Percentiles rank a stretch among this genome's conserved stretches.
These are phyloP conservation scores for Penicillium sp. DNA, from an alignment of 2,329 filamentous ascomycete genomes.

Conservation along the genomic window DNA sequence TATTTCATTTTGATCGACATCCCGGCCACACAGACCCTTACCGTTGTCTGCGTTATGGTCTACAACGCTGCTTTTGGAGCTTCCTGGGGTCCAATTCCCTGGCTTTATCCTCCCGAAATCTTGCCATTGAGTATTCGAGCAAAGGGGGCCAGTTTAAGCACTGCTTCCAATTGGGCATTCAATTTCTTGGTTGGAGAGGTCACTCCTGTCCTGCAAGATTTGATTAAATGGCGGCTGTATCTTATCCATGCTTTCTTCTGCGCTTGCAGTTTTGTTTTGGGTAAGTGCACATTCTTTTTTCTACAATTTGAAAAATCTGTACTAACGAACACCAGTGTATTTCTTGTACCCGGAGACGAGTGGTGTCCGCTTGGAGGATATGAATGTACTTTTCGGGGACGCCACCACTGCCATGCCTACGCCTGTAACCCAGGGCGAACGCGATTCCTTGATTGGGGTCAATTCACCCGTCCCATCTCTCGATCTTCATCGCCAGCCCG, in stretches of 20 bases:
- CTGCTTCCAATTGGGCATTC: conserved; percentile 95
- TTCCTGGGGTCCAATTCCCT: conserved; percentile 96
- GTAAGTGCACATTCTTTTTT: conserved; percentile 54
- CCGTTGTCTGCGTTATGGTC: conserved; percentile 94
- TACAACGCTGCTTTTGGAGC: conserved; percentile 98
- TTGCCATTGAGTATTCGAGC: conserved; percentile 92
- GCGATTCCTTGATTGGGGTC: conserved; percentile 72
- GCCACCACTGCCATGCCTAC: conserved; percentile 79
- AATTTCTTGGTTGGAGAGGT: conserved; percentile 97
- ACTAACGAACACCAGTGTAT: conserved; percentile 62
- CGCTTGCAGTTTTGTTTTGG: conserved; percentile 88
- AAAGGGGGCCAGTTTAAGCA: conserved; percentile 94
- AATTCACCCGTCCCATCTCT: conserved; percentile 78
- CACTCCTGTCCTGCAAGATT: conserved; percentile 87
- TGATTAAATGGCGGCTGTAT: conserved; percentile 91
- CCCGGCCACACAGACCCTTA: conserved; percentile 68
- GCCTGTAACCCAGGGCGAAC: conserved; percentile 71
- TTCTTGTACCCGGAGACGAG: conserved; percentile 97
- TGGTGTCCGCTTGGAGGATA: conserved; percentile 91
- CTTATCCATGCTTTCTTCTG: conserved; percentile 97
- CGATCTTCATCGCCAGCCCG: conserved; percentile 56
- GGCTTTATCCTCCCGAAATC: conserved; percentile 99
- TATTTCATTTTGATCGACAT: conserved; percentile 94
- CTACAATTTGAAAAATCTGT: background rate
- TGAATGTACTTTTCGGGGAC: conserved; percentile 92